phyloP scores from a whole-genome alignment of 495 filamentous ascomycete species.

The Stereocaulon alpinum region DNA sequence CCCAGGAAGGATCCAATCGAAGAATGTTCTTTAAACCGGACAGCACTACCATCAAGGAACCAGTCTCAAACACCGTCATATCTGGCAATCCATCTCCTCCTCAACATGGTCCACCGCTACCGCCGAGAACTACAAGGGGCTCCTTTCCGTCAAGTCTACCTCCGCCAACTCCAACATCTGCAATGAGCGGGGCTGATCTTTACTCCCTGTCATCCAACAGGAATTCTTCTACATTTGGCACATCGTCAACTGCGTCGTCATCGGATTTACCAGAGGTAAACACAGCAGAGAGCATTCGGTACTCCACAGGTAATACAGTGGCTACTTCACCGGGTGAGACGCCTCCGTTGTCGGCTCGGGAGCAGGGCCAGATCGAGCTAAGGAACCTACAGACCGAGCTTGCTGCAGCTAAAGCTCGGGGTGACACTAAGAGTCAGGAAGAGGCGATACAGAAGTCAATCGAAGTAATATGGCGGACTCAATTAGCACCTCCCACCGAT shows the following conservation, averaged over 20 bases:
- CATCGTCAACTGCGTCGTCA: not conserved
- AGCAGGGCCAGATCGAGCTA: slow-evolving; percentile 9
- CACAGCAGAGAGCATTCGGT: slow-evolving; percentile 1
- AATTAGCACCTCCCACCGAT: slow-evolving; percentile 6
- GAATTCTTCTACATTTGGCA: not conserved
- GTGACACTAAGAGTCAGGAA: slow-evolving; percentile 3
- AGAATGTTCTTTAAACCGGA: not conserved
- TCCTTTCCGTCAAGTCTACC: not conserved
- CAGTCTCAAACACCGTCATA: not conserved
- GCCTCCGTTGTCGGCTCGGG: not conserved
- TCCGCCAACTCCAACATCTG: not conserved
- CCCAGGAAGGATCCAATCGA: not conserved
- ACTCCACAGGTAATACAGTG: not conserved
- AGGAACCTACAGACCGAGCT: slow-evolving; percentile 11
- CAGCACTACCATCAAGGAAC: no score
- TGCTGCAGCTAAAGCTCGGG: slow-evolving; percentile 10
- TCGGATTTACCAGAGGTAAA: not conserved
- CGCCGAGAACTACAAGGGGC: not conserved
- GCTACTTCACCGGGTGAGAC: slow-evolving; percentile 4
- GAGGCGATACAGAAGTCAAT: slow-evolving; percentile 14
- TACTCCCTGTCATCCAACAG: not conserved
- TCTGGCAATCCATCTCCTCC: slow-evolving; percentile 3
- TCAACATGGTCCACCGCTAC: not conserved
- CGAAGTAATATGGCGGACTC: slow-evolving; percentile 9
- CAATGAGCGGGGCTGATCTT: not conserved